Evolutionary conservation across 1,284 basidiomycete genomes (phyloP), one percentile per base, ranked within the genome.

Genomic region (Chalciporus piperatoides): DNA sequence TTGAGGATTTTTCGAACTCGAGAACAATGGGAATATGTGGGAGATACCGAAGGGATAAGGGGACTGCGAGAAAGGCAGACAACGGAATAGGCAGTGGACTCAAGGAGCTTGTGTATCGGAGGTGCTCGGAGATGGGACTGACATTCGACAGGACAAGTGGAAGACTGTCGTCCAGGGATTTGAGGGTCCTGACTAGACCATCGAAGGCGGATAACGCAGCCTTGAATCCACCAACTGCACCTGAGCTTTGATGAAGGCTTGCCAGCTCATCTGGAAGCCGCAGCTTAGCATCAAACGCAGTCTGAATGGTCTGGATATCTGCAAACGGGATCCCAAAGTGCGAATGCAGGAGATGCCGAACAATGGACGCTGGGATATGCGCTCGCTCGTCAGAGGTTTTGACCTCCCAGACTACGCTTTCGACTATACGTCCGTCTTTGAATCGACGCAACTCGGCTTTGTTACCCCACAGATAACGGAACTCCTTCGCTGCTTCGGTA

Each of bases 401-500:
- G 12, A 86, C 80, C 6, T 88, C 81, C 97, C 97, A 99, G 0
- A 98, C 93, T 11, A 99, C 92, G 63, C 90, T 93, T 68, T 98
- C 92, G 6, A 82, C 68, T 55, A 99, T 98, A 5, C 87, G 80
- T 0, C 96, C 96, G 62, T 99, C 95, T 67, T 97, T 95, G 78
- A 99, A 99, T 15, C 96, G 82, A n/a, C 97, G 81, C 17, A 98
- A 74, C 66, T 99, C 96, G 0, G 95, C 86, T 64, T 92, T 91
- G 43, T 83, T 76, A 1, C 95, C 96, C 97, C 97, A 99, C 55
- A 99, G 78, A 3, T 82, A 78, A 32, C 86, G 81, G 76, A 97
- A 99, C 1, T 71, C 73, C 38, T 78, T 72, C 0, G 80, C 73
- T 15, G 73, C 73, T 11, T 68, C 59, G n/a, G 74, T 65, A 44